Conservation (phyloP, 768 basidiomycete species). For the Xanthoconium purpureum region DNA sequence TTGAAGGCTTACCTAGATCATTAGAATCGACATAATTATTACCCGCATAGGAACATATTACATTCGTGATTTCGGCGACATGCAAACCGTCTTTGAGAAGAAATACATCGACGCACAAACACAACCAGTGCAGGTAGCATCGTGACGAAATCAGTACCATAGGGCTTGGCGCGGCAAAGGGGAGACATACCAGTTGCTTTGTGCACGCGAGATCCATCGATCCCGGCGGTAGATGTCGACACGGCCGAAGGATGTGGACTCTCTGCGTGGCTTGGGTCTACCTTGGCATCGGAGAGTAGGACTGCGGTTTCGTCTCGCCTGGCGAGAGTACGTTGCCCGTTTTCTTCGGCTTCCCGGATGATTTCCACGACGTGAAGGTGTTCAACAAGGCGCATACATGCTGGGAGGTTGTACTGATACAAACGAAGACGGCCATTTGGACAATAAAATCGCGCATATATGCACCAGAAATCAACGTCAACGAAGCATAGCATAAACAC, state of each 20-base stretch:
- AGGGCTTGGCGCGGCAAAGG: no score
- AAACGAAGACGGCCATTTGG: not conserved
- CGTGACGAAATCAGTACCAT: not conserved
- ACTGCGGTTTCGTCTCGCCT: not conserved
- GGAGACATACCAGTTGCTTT: conserved; percentile 4
- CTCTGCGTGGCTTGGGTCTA: not conserved
- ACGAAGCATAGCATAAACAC: not conserved
- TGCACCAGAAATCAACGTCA: conserved; percentile 6
- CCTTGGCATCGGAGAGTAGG: not conserved
- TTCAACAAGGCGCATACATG: conserved; percentile 71
- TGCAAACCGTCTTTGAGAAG: conserved; percentile 18
- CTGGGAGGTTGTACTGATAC: conserved; percentile 66
- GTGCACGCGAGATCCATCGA: not conserved
- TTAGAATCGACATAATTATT: conserved; percentile 16
- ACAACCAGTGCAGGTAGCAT: not conserved
- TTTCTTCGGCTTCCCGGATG: conserved; percentile 58
- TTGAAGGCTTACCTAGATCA: conserved; percentile 14
- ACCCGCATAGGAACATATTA: conserved; percentile 20
- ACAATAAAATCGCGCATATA: conserved; percentile 11
- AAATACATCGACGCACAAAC: not conserved
- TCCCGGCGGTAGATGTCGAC: not conserved
- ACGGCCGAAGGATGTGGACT: no score
- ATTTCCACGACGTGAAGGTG: conserved; percentile 70
- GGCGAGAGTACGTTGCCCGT: conserved; percentile 44
- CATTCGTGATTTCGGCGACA: conserved; percentile 19